Evolutionary conservation across 148 eudicot species (phyloP), one percentile per base, ranked within the genome.

Genomic region (Rhododendron mucronatum): DNA sequence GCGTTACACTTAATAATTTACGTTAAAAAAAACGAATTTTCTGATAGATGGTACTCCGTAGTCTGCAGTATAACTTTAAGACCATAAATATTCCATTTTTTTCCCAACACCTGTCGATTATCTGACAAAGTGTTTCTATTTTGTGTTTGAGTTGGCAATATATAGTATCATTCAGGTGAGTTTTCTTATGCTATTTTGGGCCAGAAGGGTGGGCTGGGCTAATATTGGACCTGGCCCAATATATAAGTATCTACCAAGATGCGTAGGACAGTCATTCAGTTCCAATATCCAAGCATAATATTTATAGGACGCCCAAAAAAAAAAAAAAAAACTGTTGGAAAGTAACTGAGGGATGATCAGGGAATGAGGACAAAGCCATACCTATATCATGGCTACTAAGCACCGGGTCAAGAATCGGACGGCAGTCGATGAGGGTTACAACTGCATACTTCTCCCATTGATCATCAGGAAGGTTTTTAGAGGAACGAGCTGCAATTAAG

Each of bases 391-490:
- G 86, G 83, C 87, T 90, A 71, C 90, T 88, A 83, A 97, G 98
- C 84, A 89, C 86, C 33, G 99, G 99, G 59, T 97, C 92, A 67
- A 97, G 98, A 85, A 90, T 84, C 12, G 94, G 69, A 53, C 99
- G 96, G 83, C 99, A 95, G 86, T 97, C 95, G 21, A 85, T 79
- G 55, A 97, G 94, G 48, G 95, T 93, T 26, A 92, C 93, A 33
- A 94, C 98, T 33, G 95, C 94, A 88, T 94, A 95, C 89, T 97
- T 97, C 87, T 97, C 98, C 94, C 94, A 92, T 63, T 92, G 92
- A 18, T 90, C 92, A 28, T 91, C 88, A 7, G 93, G 92, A 80
- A 92, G 88, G 86, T 81, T 55, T 87, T 97, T 95, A 33, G 90
- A 90, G 76, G 90, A 82, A 47, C 90, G 95, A 85, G 95, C 93